phyloP scores from a whole-genome alignment of 139 green algal genomes.

The Chlamydomonas urium region DNA sequence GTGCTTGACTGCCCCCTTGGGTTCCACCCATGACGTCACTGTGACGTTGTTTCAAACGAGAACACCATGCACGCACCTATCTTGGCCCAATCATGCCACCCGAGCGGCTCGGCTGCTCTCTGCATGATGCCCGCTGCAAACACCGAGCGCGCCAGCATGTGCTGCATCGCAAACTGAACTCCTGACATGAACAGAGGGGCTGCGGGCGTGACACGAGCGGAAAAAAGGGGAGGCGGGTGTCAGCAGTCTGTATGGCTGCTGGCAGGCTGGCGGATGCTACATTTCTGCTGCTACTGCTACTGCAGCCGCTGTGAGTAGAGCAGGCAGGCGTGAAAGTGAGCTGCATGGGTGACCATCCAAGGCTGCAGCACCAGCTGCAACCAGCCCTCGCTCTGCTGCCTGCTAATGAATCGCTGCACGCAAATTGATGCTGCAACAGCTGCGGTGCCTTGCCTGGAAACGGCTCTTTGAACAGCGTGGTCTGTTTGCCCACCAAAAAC shows the following conservation, averaged over 20 bases:
- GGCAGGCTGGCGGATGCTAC: not conserved
- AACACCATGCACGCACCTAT: not conserved
- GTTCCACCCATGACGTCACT: not conserved
- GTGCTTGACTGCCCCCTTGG: not conserved
- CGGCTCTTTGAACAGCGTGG: not conserved
- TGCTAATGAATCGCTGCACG: too few relatives aligned
- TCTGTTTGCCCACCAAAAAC: conserved; percentile 1
- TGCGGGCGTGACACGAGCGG: not conserved
- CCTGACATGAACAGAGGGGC: conserved; percentile 10
- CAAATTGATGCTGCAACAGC: too few relatives aligned
- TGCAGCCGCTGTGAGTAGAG: not conserved
- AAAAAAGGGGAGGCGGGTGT: too few relatives aligned
- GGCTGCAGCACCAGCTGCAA: too few relatives aligned
- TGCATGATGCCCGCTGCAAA: not conserved
- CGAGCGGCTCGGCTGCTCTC: not conserved
- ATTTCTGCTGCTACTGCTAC: not conserved
- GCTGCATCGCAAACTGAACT: conserved; percentile 14
- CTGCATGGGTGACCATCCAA: too few relatives aligned
- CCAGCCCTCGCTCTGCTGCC: too few relatives aligned
- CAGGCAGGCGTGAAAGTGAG: not conserved
- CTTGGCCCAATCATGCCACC: not conserved
- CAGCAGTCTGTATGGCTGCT: too few relatives aligned
- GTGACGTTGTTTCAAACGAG: not conserved
- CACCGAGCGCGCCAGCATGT: not conserved
- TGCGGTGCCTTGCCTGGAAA: not conserved